Base-by-base conservation (phyloP, 108 stramenopile species). In the Epithemia pelagica region DNA sequence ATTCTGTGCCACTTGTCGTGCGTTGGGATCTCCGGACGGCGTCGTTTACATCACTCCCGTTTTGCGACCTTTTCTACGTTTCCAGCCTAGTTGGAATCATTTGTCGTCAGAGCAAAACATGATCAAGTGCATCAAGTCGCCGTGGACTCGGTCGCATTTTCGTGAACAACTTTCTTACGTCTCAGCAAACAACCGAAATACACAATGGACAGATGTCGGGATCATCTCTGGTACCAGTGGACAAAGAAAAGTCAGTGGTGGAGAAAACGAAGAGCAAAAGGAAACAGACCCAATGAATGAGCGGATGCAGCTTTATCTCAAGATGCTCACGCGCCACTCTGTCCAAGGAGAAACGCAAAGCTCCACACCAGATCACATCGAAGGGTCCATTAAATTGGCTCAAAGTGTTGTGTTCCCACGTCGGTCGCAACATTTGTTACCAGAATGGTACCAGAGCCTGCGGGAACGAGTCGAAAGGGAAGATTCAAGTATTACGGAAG, bases 51-150 rank as follows among this genome's bases (percentile, higher is more conserved):
- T 88, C 1, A 64, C 76, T 46, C 84, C 75, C 29, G 51, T 88
- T 1, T 54, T 95, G 22, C 30, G 71, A 52, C 83, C 86, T 28
- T 95, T 86, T 58, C 74, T 95, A 8, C 82, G 85, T 30, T 91
- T 80, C 59, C 75, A 67, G 15, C 75, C 80, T 1, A 60, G 67
- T 19, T 27, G 37, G 32, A 28, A 61, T 8, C 68, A 76, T 52
- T 59, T 83, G 21, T 61, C 64, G n/a, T 58, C 46, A 32, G 65
- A 31, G 15, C 25, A 69, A 32, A 65, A 65, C 22, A 46, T 78
- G 22, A 66, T 66, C 54, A 46, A 54, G n/a, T 77, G 37, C 15
- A 5, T 46, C 5, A 46, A 46, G 15, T 46, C 37, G 5, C 37
- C 37, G 15, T 46, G 37, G 37, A 46, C 37, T 46, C 37, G 37